A percentile compares a stretch with the other conserved stretches of the same genome.
These are phyloP conservation scores for Aspergillus sojae DNA, from an alignment of 2,329 filamentous ascomycete genomes.

Conservation along the genomic window DNA sequence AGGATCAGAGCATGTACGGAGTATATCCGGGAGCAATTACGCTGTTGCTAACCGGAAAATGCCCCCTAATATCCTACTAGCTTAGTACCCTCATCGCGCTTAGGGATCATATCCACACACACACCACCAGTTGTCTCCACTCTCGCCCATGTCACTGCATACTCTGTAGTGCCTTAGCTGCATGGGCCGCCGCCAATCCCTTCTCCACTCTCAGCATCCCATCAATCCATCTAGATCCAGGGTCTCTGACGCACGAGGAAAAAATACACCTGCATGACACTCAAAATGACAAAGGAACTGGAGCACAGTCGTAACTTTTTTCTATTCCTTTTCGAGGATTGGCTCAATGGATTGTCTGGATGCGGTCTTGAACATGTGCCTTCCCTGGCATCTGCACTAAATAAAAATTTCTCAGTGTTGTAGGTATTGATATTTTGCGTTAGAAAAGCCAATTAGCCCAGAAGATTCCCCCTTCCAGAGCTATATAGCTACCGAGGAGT, in stretches of 20 bases:
- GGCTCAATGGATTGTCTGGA: constrained; percentile 25
- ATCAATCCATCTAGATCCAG: constrained; percentile 44
- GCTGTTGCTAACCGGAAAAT: constrained; percentile 8
- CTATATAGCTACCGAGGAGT: constrained; percentile 12
- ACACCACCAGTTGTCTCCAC: constrained; percentile 23
- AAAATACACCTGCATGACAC: constrained; percentile 45
- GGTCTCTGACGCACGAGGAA: constrained; percentile 46
- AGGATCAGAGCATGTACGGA: neutral
- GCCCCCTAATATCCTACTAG: constrained; percentile 8
- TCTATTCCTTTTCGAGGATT: constrained; percentile 25
- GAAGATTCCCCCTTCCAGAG: constrained; percentile 16
- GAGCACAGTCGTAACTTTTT: constrained; percentile 25
- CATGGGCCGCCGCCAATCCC: constrained; percentile 40
- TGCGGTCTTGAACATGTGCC: constrained; percentile 27
- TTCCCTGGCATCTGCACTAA: constrained; percentile 23
- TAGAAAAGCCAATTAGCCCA: constrained; percentile 19
- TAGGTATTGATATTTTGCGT: constrained; percentile 18
- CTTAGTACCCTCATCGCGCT: constrained; percentile 17
- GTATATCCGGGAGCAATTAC: constrained; percentile 10
- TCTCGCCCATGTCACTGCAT: constrained; percentile 30
- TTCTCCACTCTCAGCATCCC: constrained; percentile 31
- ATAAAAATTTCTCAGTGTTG: constrained; percentile 25
- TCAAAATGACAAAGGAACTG: constrained; percentile 42
- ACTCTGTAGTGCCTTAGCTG: constrained; percentile 22
- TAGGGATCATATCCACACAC: constrained; percentile 20